Evolutionary conservation across 2,329 filamentous ascomycete genomes (phyloP), one percentile per base, ranked within the genome.

Genomic region (Zymoseptoria pseudotritici): DNA sequence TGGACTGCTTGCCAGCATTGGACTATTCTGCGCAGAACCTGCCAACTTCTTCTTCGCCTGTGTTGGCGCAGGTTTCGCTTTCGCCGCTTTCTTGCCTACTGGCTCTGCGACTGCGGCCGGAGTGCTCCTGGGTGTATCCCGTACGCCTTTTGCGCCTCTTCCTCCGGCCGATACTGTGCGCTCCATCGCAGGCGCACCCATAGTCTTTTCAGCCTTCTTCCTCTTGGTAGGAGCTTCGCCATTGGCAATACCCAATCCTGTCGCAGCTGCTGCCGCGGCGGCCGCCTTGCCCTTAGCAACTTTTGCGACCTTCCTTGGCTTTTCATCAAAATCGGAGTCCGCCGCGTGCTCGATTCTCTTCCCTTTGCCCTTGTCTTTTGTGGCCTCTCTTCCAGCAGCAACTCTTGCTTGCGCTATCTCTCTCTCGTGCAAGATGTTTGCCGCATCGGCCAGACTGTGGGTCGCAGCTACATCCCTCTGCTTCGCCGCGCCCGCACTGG

Each of bases 241-340:
- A 62, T 84, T 83, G 54, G 83, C 80, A 42, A 90, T 76, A 2
- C 88, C 88, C 42, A 86, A 76, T 55, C 78, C 71, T 21, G 75
- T 73, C 24, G 66, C 65, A 46, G 75, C 73, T 19, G 67, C 58
- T 56, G 73, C 77, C 21, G 79, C 74, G 50, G 87, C 82, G 5
- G 80, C 78, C 70, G 88, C 91, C 57, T 87, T 82, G 54, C 80
- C 80, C 72, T 90, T 90, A 64, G 75, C 78, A 62, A 79, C 80
- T 29, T 81, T 78, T n/a, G 80, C 80, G 62, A 72, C 71, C 73
- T 89, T 90, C 78, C 91, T 94, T 46, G 77, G 73, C 58, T 76
- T 77, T 55, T 95, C 90, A 65, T 96, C 91, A 64, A 87, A 86
- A 68, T 96, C 91, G 0, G 88, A 90, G 63, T 95, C 91, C 36